Evolutionary conservation across 2,329 filamentous ascomycete genomes (phyloP).

Genomic region (Conoideocrella luteorostrata): DNA sequence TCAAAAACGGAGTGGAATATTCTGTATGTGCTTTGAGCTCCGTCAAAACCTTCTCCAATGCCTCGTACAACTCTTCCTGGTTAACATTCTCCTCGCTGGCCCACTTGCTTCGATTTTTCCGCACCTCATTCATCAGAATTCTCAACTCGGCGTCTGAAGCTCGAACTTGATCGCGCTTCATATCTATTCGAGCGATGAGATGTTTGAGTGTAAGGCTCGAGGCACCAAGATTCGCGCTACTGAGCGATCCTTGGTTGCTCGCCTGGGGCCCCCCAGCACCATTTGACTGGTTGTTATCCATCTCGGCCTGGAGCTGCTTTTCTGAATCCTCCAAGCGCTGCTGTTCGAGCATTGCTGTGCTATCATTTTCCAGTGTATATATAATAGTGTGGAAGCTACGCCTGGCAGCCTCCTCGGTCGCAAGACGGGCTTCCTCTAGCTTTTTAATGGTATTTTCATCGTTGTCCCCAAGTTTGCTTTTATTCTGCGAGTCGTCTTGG

Average conservation of each 20-base stretch:
- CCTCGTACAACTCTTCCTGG: conserved; percentile 96
- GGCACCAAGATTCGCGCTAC: conserved; percentile 88
- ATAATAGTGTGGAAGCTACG: conserved; percentile 89
- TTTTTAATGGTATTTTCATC: conserved; percentile 83
- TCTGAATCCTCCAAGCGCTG: conserved; percentile 95
- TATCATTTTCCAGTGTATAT: conserved; percentile 91
- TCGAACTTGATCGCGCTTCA: conserved; percentile 81
- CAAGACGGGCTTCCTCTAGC: conserved; percentile 84
- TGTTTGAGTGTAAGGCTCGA: conserved; percentile 96
- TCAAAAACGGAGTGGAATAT: conserved; percentile 92
- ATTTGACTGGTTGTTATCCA: conserved; percentile 57
- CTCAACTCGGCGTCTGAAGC: conserved; percentile 91
- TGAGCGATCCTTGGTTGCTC: conserved; percentile 79
- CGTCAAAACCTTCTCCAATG: conserved; percentile 91
- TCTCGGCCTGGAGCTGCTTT: conserved; percentile 91
- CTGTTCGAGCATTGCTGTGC: conserved; percentile 95
- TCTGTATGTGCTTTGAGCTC: conserved; percentile 96
- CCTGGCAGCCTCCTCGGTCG: conserved; percentile 83
- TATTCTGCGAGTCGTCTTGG: conserved; percentile 40
- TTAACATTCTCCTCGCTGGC: conserved; percentile 95
- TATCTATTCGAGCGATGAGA: conserved; percentile 90
- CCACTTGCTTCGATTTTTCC: conserved; percentile 98
- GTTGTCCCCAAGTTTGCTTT: conserved; percentile 53
- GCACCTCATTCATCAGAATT: conserved; percentile 90
- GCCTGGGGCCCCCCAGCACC: conserved; percentile 40